Conservation (phyloP, 2,329 filamentous ascomycete genomes). For the Elsinoe arachidis region DNA sequence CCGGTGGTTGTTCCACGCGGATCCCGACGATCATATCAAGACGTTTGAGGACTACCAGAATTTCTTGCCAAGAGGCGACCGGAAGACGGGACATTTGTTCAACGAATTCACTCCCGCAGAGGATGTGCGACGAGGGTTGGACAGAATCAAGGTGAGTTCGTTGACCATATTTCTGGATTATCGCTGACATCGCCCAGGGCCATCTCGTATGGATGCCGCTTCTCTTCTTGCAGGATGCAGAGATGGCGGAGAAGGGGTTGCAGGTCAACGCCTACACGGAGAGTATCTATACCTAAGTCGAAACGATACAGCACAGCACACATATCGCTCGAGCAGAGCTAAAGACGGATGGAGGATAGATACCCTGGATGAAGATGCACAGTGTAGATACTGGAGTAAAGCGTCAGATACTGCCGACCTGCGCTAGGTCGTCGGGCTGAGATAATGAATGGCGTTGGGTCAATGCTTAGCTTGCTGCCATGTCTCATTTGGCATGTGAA, state of each 20-base stretch:
- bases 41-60: constrained; percentile 83
- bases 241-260: constrained; percentile 84
- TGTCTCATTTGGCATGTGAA: not conserved
- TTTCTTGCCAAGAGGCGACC: constrained; percentile 52
- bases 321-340: not conserved
- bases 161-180: not conserved
- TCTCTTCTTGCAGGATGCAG: constrained; percentile 70
- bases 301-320: not conserved
- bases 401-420: not conserved
- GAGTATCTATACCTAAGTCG: constrained; percentile 63
- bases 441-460: not conserved
- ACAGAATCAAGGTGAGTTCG: constrained; percentile 46
- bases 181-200: constrained; percentile 36
- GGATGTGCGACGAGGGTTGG: constrained; percentile 66
- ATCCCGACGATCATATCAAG: constrained; percentile 83
- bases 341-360: not conserved
- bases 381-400: not conserved
- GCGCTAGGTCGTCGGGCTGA: not conserved
- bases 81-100: constrained; percentile 77
- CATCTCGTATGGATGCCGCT: constrained; percentile 96
- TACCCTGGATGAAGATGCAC: not conserved
- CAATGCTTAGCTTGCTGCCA: not conserved
- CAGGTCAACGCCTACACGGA: constrained; percentile 82
- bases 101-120: constrained; percentile 65
- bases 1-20: constrained; percentile 73